These are phyloP conservation scores for Fusarium sp. DNA, from an alignment of 2,329 filamentous ascomycete species.

Conservation along the genomic window DNA sequence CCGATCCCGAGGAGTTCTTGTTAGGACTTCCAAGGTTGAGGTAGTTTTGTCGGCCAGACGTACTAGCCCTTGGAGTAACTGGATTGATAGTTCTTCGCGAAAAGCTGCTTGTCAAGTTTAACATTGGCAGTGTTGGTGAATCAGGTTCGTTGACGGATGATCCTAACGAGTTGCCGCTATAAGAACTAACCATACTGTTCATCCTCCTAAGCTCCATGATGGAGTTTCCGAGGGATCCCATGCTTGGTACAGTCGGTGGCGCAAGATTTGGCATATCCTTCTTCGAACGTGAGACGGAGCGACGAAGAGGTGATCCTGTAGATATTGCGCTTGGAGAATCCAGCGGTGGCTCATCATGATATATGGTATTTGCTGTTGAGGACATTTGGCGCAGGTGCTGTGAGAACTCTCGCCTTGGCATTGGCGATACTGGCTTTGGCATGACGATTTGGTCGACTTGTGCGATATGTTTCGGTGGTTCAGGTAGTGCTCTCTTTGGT, in stretches of 20 bases:
- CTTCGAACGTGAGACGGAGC: conserved; percentile 28
- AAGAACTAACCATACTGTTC: conserved; percentile 65
- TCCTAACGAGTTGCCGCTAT: conserved; percentile 56
- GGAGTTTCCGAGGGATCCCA: conserved; percentile 54
- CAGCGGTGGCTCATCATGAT: conserved; percentile 16
- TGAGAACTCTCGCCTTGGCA: conserved; percentile 31
- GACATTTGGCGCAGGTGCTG: conserved; percentile 42
- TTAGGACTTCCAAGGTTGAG: conserved; percentile 57
- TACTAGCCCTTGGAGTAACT: conserved; percentile 45
- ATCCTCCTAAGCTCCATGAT: conserved; percentile 67
- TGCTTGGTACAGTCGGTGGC: conserved; percentile 7
- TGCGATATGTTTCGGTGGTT: conserved; percentile 46
- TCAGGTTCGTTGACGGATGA: conserved; percentile 49
- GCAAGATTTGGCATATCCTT: conserved; percentile 26
- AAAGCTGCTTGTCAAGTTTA: conserved; percentile 53
- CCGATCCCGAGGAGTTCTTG: conserved; percentile 20
- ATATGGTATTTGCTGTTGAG: conserved; percentile 46
- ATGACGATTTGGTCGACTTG: conserved; percentile 47
- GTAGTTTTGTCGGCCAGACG: conserved; percentile 60
- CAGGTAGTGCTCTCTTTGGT: conserved; percentile 47
- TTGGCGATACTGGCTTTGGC: conserved; percentile 48
- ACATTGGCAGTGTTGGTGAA: conserved; percentile 57
- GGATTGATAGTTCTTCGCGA: conserved; percentile 49
- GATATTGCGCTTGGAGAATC: conserved; percentile 36
- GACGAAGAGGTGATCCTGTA: conserved; percentile 43